A percentile compares a stretch with the other conserved stretches of the same genome.
phyloP scores from a whole-genome alignment of 2,329 filamentous ascomycete species.

The Nectriaceae sp. region DNA sequence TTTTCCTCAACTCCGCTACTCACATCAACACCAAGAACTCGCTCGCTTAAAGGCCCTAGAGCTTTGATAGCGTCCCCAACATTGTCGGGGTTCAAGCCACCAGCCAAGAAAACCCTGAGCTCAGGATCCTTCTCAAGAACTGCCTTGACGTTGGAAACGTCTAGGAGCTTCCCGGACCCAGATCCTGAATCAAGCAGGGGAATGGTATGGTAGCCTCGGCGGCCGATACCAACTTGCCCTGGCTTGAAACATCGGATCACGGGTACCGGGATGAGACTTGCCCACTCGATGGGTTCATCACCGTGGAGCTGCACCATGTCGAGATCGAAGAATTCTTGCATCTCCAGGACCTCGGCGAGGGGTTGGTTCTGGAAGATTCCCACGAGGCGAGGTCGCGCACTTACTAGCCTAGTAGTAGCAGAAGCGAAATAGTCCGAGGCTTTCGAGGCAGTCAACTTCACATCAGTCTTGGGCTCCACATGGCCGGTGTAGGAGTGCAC shows the following conservation, averaged over 20 bases:
- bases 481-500: slow-evolving; percentile 68
- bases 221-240: slow-evolving; percentile 68
- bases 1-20: slow-evolving; percentile 90
- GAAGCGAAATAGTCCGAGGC: slow-evolving; percentile 73
- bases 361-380: slow-evolving; percentile 95
- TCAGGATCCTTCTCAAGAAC: slow-evolving; percentile 67
- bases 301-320: slow-evolving; percentile 95
- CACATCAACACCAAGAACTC: slow-evolving; percentile 84
- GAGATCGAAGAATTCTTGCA: slow-evolving; percentile 74
- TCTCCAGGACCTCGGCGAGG: slow-evolving; percentile 75
- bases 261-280: slow-evolving; percentile 83
- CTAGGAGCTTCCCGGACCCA: slow-evolving; percentile 79
- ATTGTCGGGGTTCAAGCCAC: slow-evolving; percentile 80
- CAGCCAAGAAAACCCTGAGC: slow-evolving; percentile 79
- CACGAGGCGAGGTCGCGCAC: slow-evolving; percentile 73
- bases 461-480: slow-evolving; percentile 34
- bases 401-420: slow-evolving; percentile 48
- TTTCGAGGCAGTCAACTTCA: slow-evolving; percentile 27
- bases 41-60: slow-evolving; percentile 59
- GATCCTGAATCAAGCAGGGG: slow-evolving; percentile 85
- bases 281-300: slow-evolving; percentile 90
- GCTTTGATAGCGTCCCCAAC: slow-evolving; percentile 66
- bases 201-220: slow-evolving; percentile 78
- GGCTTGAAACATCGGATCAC: slow-evolving; percentile 87
- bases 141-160: slow-evolving; percentile 68